Conservation (phyloP, 2,329 filamentous ascomycete genomes). For the Phyllachora maydis region DNA sequence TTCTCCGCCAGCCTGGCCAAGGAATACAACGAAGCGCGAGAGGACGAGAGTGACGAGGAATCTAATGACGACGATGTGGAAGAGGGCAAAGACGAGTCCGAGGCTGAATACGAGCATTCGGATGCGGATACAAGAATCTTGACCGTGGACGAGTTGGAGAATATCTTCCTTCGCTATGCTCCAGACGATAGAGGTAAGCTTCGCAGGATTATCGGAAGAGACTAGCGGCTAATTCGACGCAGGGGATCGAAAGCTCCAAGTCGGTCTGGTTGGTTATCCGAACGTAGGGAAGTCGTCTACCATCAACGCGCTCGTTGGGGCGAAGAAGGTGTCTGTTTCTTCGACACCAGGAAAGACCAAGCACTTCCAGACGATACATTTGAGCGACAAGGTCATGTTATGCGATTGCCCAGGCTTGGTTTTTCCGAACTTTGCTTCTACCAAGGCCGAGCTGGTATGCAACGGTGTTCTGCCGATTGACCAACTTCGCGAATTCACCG, state of each 20-base stretch:
- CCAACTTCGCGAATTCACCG: conserved; percentile 81
- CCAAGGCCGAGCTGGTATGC: conserved; percentile 89
- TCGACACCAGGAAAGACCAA: conserved; percentile 97
- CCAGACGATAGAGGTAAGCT: conserved; percentile 28
- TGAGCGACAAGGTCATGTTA: conserved; percentile 72
- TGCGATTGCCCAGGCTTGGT: conserved; percentile 98
- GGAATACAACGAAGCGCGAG: conserved; percentile 53
- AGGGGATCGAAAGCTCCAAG: conserved; percentile 49
- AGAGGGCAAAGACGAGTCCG: conserved; percentile 13
- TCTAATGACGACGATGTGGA: conserved; percentile 7
- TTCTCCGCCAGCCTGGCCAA: conserved; percentile 90
- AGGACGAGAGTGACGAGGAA: conserved; percentile 4
- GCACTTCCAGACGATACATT: conserved; percentile 95
- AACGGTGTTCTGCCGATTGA: conserved; percentile 93
- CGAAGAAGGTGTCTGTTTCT: conserved; percentile 97
- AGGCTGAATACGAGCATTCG: conserved; percentile 12
- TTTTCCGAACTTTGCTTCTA: conserved; percentile 93
- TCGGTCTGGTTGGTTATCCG: conserved; percentile 90
- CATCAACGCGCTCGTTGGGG: conserved; percentile 94
- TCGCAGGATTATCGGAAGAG: no score
- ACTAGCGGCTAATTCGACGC: no score
- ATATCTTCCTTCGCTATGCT: conserved; percentile 60
- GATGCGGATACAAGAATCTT: conserved; percentile 58
- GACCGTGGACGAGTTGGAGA: conserved; percentile 81
- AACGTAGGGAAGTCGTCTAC: conserved; percentile 99